Evolutionary conservation across 2,329 filamentous ascomycete genomes (phyloP), one percentile per base, ranked within the genome.

Genomic region (Aspergillus novofumigatus): DNA sequence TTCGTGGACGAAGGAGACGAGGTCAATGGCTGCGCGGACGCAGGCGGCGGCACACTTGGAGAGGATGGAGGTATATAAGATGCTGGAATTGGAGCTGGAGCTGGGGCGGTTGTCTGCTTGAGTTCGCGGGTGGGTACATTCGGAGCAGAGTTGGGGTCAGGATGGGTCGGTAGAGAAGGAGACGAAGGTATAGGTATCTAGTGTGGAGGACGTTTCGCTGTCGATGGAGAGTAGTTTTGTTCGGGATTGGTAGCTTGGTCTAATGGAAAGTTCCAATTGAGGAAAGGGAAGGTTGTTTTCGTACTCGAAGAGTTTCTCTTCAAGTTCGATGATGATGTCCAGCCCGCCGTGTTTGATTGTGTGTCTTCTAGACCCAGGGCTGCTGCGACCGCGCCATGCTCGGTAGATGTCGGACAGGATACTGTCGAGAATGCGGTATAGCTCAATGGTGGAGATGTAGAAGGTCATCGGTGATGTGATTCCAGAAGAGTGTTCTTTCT

Each of bases 341-440:
- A 72, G 44, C 3, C 63, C 62, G 10, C 49, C 61, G 7, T 64
- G 63, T 28, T 53, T 59, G 17, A 53, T 58, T 32, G 45, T 47
- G 23, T 58, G 44, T 29, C 53, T 57, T 25, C 56, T 51, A 14
- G 45, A 6, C 25, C 47, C 47, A 42, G 9, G 29, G 29, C 55
- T 61, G 1, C 60, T 61, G 38, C 60, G 61, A 10, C 64, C 58
- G 32, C 65, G 63, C 68, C 67, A 71, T 29, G 64, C 59, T 26
- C 70, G 67, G 52, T 75, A 75, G 9, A 74, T 66, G 32, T 71
- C 66, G 0, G 66, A 68, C 4, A 77, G 62, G 11, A 76, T 73
- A 2, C 63, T 65, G 48, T 70, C 69, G 4, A 72, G 63, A n/a
- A 72, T 69, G 4, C 57, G 60, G 45, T 69, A 69, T 7, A 72